Evolutionary conservation across 1,139 yeast genomes (phyloP).

Genomic region (Pichia sp.): DNA sequence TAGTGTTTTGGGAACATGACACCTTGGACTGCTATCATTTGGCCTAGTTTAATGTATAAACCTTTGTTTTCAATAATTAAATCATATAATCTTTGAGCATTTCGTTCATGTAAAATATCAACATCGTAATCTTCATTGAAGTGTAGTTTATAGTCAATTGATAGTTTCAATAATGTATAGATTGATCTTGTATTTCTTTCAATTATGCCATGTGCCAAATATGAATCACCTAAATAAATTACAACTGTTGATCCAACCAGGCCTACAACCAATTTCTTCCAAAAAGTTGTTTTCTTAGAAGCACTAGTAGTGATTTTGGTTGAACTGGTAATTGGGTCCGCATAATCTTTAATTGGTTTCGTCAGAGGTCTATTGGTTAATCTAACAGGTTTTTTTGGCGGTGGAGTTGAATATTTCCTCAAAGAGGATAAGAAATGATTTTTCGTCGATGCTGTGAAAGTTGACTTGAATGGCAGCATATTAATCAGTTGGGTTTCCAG

Average conservation of each 20-base stretch:
- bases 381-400: conserved; percentile 5
- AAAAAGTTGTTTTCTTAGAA: not conserved
- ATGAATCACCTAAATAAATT: conserved; percentile 36
- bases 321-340: not conserved
- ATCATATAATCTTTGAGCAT: conserved; percentile 49
- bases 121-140: conserved; percentile 38
- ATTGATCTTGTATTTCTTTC: conserved; percentile 49
- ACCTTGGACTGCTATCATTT: conserved; percentile 69
- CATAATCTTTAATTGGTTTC: not conserved
- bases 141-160: conserved; percentile 52
- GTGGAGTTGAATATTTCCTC: not conserved
- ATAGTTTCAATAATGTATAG: conserved; percentile 43
- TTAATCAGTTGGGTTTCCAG: not conserved
- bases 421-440: not conserved
- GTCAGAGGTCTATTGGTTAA: conserved; percentile 7
- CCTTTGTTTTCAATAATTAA: conserved; percentile 59
- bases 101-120: conserved; percentile 51
- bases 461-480: not conserved
- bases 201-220: conserved; percentile 42
- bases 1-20: conserved; percentile 57
- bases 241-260: conserved; percentile 15
- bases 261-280: conserved; percentile 11
- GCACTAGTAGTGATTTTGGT: not conserved
- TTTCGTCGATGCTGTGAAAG: not conserved
- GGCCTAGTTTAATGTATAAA: conserved; percentile 68